A percentile compares a stretch with the other conserved stretches of the same genome.
Conservation (phyloP, 495 filamentous ascomycete genomes). For the Tuber umbilicatum region DNA sequence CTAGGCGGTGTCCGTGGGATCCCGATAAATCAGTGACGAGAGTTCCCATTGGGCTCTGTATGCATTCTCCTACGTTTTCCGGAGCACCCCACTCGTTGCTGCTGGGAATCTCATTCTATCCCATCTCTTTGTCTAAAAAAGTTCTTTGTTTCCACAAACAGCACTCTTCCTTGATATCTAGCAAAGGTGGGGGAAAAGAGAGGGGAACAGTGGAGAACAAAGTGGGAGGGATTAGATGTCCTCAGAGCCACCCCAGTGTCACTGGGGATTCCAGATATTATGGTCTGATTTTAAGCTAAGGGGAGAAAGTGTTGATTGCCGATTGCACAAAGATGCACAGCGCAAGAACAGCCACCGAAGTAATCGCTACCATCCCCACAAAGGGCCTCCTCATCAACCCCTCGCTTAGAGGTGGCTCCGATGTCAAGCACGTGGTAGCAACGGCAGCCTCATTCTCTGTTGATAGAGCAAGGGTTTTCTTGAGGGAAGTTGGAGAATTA, state of each 20-base stretch:
- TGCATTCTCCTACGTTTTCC: neutral
- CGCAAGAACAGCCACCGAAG: conserved; percentile 16
- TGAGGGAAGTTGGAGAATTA: conserved; percentile 59
- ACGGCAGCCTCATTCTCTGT: conserved; percentile 74
- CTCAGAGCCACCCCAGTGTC: conserved; percentile 10
- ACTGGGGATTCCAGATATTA: conserved; percentile 28
- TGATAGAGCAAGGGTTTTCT: conserved; percentile 63
- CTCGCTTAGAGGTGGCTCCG: conserved; percentile 60
- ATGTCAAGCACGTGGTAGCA: conserved; percentile 69
- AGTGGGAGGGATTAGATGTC: neutral
- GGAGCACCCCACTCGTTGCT: neutral
- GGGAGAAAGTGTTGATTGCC: neutral
- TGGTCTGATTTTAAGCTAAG: neutral
- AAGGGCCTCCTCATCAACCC: conserved; percentile 77
- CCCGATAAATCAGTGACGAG: neutral
- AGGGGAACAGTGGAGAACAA: neutral
- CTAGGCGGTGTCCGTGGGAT: neutral
- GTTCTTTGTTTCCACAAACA: neutral
- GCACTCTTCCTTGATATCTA: neutral
- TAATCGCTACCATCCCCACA: conserved; percentile 56
- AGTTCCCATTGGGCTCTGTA: neutral
- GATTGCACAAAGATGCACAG: conserved; percentile 5
- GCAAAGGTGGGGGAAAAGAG: neutral
- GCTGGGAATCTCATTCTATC: neutral
- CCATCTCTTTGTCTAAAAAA: neutral